These are phyloP conservation scores for Nicotiana otophora DNA, from an alignment of 257 asterid species.

Conservation along the genomic window DNA sequence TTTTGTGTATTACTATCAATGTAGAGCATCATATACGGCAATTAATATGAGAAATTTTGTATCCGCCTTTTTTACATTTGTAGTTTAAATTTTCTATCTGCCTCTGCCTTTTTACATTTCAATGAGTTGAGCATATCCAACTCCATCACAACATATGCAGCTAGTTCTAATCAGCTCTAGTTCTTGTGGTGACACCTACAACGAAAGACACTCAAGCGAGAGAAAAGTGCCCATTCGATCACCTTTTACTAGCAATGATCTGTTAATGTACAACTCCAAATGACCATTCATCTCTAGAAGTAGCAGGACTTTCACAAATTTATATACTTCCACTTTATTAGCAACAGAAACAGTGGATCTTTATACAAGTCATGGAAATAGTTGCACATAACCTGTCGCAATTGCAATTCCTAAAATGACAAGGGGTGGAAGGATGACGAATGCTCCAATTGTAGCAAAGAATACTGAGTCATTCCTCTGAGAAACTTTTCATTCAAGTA, in stretches of 20 bases:
- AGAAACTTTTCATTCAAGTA: constrained; percentile 80
- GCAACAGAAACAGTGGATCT: neutral
- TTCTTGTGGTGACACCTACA: neutral
- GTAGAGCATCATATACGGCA: neutral
- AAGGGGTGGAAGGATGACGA: constrained; percentile 69
- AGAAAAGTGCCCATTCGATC: neutral
- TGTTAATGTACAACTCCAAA: neutral
- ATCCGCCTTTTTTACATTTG: neutral
- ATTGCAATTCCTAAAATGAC: constrained; percentile 79
- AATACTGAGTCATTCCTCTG: constrained; percentile 74
- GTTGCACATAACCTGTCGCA: constrained; percentile 89
- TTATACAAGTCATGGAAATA: constrained; percentile 52
- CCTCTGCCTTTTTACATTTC: neutral
- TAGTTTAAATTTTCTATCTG: no score
- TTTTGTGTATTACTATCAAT: neutral
- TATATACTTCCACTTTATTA: neutral
- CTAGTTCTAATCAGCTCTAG: neutral
- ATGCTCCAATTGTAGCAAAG: constrained; percentile 86
- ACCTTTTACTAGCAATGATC: neutral
- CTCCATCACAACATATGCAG: neutral
- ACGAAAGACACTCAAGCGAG: neutral
- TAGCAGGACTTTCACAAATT: neutral
- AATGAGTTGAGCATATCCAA: neutral
- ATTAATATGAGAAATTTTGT: neutral
- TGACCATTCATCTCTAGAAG: neutral